A percentile compares a stretch with the other conserved stretches of the same genome.
These are phyloP conservation scores for Fagopyrum tataricum DNA, from an alignment of 148 eudicot species.

Conservation along the genomic window DNA sequence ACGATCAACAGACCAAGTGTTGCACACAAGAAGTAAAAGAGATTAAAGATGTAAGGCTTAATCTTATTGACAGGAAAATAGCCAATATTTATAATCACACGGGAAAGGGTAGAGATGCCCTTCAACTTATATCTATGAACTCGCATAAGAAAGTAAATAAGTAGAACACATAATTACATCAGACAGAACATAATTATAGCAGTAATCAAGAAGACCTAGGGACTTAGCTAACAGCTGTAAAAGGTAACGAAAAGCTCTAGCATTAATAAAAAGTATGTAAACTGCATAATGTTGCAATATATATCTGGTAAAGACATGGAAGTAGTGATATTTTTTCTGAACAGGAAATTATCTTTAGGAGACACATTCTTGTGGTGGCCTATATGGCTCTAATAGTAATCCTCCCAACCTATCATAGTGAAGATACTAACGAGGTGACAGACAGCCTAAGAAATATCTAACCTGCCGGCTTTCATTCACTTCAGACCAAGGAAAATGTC, in stretches of 20 bases:
- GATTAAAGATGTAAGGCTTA: too few species aligned
- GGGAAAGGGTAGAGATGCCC: too few species aligned
- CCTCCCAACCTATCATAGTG: background rate
- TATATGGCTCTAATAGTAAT: background rate
- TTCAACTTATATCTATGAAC: too few species aligned
- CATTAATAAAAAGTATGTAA: background rate
- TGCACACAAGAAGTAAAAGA: too few species aligned
- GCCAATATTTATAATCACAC: too few species aligned
- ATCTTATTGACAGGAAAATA: too few species aligned
- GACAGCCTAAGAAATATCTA: background rate
- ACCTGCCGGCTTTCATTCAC: background rate
- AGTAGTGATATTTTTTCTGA: background rate
- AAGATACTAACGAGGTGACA: background rate
- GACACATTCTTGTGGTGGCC: background rate
- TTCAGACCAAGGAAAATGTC: conserved; percentile 1
- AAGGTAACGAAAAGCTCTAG: background rate
- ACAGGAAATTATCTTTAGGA: background rate
- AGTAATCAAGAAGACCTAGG: too few species aligned
- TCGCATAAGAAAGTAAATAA: too few species aligned
- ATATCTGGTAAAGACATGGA: background rate
- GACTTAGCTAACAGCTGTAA: too few species aligned
- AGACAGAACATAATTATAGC: too few species aligned
- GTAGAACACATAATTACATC: too few species aligned
- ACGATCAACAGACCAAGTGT: too few species aligned
- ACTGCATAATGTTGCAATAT: background rate